Percentiles rank a stretch among this genome's conserved stretches.
Evolutionary conservation across 2,329 filamentous ascomycete species (phyloP).

Genomic region (Verticillium isaacii): DNA sequence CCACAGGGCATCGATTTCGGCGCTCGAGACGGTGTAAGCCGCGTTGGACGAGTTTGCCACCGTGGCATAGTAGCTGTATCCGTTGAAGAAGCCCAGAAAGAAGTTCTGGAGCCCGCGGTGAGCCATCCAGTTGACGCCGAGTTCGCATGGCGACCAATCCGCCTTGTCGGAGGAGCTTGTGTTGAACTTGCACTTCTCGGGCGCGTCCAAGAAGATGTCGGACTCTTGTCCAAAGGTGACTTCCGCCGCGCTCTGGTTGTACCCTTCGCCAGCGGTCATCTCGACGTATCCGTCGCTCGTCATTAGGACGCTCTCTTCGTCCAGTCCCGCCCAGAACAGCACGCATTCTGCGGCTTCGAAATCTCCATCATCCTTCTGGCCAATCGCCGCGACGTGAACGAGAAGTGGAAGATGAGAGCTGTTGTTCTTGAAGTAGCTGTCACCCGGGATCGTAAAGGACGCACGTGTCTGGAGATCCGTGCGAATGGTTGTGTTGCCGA

Average conservation of each 20-base stretch:
- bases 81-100: background rate
- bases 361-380: background rate
- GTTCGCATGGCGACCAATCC: background rate
- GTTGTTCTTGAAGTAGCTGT: background rate
- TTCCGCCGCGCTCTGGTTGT: background rate
- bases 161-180: background rate
- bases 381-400: background rate
- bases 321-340: background rate
- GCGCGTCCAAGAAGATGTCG: background rate
- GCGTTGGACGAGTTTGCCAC: background rate
- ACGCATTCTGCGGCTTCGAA: background rate
- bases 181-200: background rate
- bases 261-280: background rate
- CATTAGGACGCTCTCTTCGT: background rate
- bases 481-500: background rate
- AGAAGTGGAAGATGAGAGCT: background rate
- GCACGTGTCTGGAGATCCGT: background rate
- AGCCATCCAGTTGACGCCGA: background rate
- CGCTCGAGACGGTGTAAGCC: background rate
- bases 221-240: background rate
- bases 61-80: background rate
- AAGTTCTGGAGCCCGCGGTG: background rate
- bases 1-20: background rate
- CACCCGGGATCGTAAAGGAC: background rate
- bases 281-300: background rate